Percentiles rank a stretch among this genome's conserved stretches.
phyloP scores from a whole-genome alignment of 2,329 filamentous ascomycete genomes.

The Raffaelea arxii region DNA sequence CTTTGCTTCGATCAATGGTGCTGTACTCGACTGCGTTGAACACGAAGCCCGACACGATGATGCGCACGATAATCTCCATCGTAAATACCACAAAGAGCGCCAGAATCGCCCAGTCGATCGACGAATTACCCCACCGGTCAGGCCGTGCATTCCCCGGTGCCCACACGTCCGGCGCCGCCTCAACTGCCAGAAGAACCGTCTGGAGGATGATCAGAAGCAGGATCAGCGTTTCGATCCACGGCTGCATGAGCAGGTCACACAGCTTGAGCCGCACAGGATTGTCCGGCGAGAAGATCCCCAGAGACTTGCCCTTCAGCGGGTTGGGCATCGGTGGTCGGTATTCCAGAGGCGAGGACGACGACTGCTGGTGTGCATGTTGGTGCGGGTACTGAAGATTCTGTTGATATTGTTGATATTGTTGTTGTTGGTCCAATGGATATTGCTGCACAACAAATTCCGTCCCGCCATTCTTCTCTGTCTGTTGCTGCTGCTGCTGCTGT shows the following conservation, averaged over 20 bases:
- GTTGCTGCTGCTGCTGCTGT: too few species aligned
- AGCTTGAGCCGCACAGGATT: constrained; percentile 64
- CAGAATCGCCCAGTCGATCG: constrained; percentile 73
- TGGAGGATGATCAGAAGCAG: constrained; percentile 82
- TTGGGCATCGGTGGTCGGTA: constrained; percentile 44
- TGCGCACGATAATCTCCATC: constrained; percentile 69
- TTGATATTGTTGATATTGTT: too few species aligned
- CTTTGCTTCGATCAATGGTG: constrained; percentile 70
- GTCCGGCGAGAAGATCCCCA: constrained; percentile 75
- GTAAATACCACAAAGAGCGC: constrained; percentile 84
- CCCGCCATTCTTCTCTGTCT: constrained; percentile 35
- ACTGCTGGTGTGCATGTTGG: neutral
- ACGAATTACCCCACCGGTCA: constrained; percentile 53
- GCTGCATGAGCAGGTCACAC: constrained; percentile 78
- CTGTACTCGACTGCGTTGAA: constrained; percentile 88
- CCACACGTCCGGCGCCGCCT: constrained; percentile 65
- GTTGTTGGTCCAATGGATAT: constrained; percentile 10
- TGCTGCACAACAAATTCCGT: constrained; percentile 21
- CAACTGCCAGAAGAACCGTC: constrained; percentile 76
- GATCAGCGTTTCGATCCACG: constrained; percentile 77
- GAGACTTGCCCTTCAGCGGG: constrained; percentile 73
- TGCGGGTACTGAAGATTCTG: neutral
- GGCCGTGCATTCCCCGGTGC: constrained; percentile 49
- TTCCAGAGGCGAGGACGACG: constrained; percentile 13
- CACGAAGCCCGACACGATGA: constrained; percentile 88